Conservation (phyloP, 2,329 filamentous ascomycete species). For the Biscogniauxia sp. region DNA sequence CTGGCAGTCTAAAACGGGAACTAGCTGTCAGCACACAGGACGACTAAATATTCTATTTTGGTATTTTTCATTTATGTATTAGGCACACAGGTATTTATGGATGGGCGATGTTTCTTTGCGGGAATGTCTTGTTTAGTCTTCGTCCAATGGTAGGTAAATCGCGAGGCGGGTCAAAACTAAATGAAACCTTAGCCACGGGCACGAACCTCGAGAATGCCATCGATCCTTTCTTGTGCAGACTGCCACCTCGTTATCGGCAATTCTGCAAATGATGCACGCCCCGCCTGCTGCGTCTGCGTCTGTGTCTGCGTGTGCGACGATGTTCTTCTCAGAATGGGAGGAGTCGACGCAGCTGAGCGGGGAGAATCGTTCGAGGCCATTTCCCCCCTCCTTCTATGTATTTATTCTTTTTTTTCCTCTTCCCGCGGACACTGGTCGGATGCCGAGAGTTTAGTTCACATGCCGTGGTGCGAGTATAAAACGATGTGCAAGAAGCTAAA, state of each 20-base stretch:
- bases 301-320: constrained; percentile 13
- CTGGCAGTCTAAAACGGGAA: constrained; percentile 37
- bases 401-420: neutral
- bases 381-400: neutral
- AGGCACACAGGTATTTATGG: too few species aligned
- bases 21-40: constrained; percentile 6
- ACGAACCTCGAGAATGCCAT: constrained; percentile 47
- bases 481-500: neutral
- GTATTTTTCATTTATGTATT: neutral
- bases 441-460: neutral
- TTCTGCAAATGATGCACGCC: constrained; percentile 10
- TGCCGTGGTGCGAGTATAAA: neutral
- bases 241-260: constrained; percentile 20
- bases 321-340: constrained; percentile 9
- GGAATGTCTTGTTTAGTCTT: neutral
- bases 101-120: too few species aligned
- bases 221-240: constrained; percentile 41
- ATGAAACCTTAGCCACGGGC: neutral
- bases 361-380: neutral
- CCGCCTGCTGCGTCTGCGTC: neutral
- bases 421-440: neutral
- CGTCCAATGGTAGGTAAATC: constrained; percentile 3
- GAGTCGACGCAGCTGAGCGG: neutral
- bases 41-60: neutral
- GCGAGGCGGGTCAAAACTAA: neutral